phyloP scores from a whole-genome alignment of 441 rosid species.

The Erodium chrysanthum region DNA sequence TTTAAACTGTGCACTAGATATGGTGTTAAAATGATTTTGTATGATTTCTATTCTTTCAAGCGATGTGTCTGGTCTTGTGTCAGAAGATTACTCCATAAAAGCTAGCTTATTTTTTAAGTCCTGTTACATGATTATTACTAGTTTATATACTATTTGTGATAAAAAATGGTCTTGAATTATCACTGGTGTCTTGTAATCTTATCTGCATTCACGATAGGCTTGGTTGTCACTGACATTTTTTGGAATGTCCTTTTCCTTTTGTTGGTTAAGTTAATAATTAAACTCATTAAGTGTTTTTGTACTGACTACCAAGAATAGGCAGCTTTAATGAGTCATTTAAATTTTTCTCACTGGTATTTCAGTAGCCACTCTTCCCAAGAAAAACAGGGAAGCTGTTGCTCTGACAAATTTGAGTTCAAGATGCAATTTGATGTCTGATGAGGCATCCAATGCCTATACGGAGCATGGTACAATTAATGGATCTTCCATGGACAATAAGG shows the following conservation, averaged over 20 bases:
- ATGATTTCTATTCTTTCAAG: neutral
- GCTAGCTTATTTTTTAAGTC: neutral
- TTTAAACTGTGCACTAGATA: neutral
- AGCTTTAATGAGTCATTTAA: neutral
- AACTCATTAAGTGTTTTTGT: neutral
- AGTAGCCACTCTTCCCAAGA: conserved; percentile 31
- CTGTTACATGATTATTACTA: neutral
- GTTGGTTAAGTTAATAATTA: neutral
- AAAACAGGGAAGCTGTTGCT: conserved; percentile 26
- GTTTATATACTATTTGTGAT: neutral
- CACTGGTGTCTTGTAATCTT: neutral
- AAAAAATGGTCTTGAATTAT: neutral
- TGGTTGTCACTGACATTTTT: neutral
- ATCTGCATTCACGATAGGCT: neutral
- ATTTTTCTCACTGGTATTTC: conserved; percentile 12
- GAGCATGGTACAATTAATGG: conserved; percentile 21
- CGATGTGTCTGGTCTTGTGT: neutral
- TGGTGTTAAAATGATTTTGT: neutral
- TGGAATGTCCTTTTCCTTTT: neutral
- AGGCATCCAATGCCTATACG: conserved; percentile 22
- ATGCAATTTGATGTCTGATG: conserved; percentile 22
- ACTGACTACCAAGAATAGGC: neutral
- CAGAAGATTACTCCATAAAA: neutral
- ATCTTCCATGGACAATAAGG: conserved; percentile 31
- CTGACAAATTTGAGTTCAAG: conserved; percentile 24